phyloP scores from a whole-genome alignment of 306 rosid genomes.

The Lagenaria siceraria region DNA sequence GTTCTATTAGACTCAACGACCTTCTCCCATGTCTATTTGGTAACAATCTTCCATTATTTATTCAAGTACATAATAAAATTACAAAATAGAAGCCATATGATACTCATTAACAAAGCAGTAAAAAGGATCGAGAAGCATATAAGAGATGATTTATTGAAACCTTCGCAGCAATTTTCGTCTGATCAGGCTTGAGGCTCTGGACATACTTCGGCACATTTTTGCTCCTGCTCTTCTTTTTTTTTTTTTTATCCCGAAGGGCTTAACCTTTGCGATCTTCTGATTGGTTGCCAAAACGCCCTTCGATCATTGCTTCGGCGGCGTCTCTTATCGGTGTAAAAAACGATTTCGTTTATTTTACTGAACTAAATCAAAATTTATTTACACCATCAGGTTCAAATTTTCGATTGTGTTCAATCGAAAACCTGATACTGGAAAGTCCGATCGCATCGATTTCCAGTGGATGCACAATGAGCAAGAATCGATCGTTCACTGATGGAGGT shows the following conservation, averaged over 20 bases:
- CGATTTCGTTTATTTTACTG: neutral
- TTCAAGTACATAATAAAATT: neutral
- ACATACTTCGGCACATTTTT: constrained; percentile 68
- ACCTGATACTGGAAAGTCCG: neutral
- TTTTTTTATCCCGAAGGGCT: constrained; percentile 74
- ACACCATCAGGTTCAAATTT: neutral
- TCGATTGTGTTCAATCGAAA: neutral
- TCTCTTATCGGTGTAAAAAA: constrained; percentile 16
- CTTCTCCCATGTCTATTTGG: constrained; percentile 76
- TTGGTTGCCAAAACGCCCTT: constrained; percentile 68
- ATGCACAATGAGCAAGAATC: neutral
- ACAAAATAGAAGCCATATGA: constrained; percentile 7
- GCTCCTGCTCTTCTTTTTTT: constrained; percentile 77
- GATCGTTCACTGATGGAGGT: neutral
- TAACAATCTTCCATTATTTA: constrained; percentile 94
- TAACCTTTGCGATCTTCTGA: constrained; percentile 81
- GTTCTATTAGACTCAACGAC: constrained; percentile 73
- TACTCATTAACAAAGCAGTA: constrained; percentile 21
- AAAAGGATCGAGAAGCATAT: neutral
- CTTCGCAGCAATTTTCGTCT: constrained; percentile 20
- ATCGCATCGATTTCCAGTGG: neutral
- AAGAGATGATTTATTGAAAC: constrained; percentile 17
- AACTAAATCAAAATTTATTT: neutral
- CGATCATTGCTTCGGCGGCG: constrained; percentile 70
- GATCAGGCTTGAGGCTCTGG: constrained; percentile 37